These are phyloP conservation scores for Lichtheimia hyalospora DNA, from an alignment of 371 early-diverging fungal species.

Conservation along the genomic window DNA sequence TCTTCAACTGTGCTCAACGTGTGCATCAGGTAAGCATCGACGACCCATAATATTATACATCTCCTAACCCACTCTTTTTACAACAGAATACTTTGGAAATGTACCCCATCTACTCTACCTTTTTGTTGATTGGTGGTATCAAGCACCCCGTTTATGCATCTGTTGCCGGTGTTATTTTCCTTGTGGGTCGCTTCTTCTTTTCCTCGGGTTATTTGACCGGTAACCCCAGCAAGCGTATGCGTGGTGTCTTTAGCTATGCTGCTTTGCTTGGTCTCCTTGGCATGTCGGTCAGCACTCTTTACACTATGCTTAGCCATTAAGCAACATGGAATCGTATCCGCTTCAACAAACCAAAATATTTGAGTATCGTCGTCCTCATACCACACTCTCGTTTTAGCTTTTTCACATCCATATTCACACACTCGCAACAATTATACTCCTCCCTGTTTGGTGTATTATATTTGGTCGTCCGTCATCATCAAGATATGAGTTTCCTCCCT, in stretches of 20 bases:
- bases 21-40: slow-evolving; percentile 53
- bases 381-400: not conserved
- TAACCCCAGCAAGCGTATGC: slow-evolving; percentile 49
- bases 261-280: slow-evolving; percentile 42
- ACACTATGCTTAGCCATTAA: slow-evolving; percentile 12
- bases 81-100: slow-evolving; percentile 31
- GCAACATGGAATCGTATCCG: not conserved
- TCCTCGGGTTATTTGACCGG: slow-evolving; percentile 61
- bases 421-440: too few species aligned
- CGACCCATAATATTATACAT: not conserved
- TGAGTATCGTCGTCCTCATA: not conserved
- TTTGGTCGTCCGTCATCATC: too few species aligned
- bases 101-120: slow-evolving; percentile 34
- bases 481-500: too few species aligned
- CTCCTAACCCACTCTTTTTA: not conserved
- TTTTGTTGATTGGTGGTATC: slow-evolving; percentile 47
- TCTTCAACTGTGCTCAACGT: slow-evolving; percentile 71
- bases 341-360: not conserved
- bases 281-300: slow-evolving; percentile 21
- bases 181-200: slow-evolving; percentile 50
- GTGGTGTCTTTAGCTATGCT: slow-evolving; percentile 19
- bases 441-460: too few species aligned
- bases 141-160: slow-evolving; percentile 51
- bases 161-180: slow-evolving; percentile 45
- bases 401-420: not conserved